Evolutionary conservation across 2,329 filamentous ascomycete genomes (phyloP).

Genomic region (Trichophyton mentagrophytes): DNA sequence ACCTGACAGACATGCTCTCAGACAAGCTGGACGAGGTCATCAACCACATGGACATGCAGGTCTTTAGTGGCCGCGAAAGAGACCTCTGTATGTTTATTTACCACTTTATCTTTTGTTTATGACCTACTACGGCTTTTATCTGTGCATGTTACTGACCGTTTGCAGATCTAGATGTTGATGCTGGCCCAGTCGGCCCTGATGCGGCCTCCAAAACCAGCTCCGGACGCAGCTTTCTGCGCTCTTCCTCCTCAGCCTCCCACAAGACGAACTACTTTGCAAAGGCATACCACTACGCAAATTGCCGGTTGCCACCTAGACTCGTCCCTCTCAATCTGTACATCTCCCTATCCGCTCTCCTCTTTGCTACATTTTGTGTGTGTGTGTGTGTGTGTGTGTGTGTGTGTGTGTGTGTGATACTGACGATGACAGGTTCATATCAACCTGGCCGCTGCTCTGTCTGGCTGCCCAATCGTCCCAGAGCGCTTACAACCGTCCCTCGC

Average conservation of each 20-base stretch:
- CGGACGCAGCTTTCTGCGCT: background rate
- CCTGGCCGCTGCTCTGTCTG: constrained; percentile 63
- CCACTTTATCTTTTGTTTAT: too few species aligned
- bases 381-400: too few species aligned
- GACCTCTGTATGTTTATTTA: constrained; percentile 19
- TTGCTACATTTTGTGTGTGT: background rate
- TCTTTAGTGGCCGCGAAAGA: constrained; percentile 35
- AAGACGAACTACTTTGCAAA: constrained; percentile 57
- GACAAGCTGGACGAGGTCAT: constrained; percentile 55
- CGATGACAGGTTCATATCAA: constrained; percentile 50
- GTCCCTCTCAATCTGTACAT: constrained; percentile 54
- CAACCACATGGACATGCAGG: constrained; percentile 57
- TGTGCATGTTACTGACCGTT: background rate
- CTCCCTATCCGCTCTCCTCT: background rate
- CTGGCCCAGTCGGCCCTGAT: background rate
- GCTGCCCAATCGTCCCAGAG: constrained; percentile 65
- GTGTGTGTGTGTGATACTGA: background rate
- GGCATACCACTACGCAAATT: constrained; percentile 66
- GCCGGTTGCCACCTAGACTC: constrained; percentile 55
- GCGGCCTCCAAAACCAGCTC: background rate
- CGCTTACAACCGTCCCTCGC: constrained; percentile 55
- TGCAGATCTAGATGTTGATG: constrained; percentile 3
- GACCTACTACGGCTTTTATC: too few species aligned
- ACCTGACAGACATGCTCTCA: constrained; percentile 45
- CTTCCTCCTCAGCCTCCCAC: constrained; percentile 17